Base-by-base conservation (phyloP, 202 grass and related monocot species). In the Zizania palustris region DNA sequence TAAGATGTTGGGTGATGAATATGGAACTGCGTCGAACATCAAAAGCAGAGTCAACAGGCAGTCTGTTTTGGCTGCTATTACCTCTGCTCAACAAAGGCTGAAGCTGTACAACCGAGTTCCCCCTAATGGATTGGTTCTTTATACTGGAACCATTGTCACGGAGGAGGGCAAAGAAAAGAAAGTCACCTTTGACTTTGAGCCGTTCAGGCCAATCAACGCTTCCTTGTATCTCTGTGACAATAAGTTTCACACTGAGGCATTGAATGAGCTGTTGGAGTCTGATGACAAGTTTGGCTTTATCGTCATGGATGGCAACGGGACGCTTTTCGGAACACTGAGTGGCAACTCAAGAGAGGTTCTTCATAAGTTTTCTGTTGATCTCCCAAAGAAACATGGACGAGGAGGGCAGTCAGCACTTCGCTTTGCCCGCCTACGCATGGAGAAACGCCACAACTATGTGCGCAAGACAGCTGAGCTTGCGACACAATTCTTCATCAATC, bases 1-100 rank as follows among this genome's bases (percentile, higher is more conserved):
- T 60, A 92, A 92, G 56, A 88, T 88, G 85, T 58, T 92, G 82
- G 89, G 89, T 67, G 85, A 88, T 80, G 89, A 92, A 79, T 88
- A 92, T 58, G 89, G 89, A 67, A 92, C 89, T 57, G 85, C 89
- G 35, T 88, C 85, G 0, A 92, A 92, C 65, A 92, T 92, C 71
- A 92, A 92, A 60, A 88, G 85, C 50, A 82, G 85, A 35, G 89
- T 92, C 74, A 92, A 92, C 70, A 76, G 85, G 15, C 89, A 88
- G 60, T 88, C 89, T 80, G 89, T 85, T 15, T 41, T 92, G 64
- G 85, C 44, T 7, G 89, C 89, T 14, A 92, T 88, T 28, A 92
- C 89, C 20, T 92, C 85, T 85, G 89, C 89, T 41, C 89, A 92
- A 45, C 89, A 92, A 48, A 85, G 85, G 69, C 65, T 91, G 49